These are phyloP conservation scores for Fraxinus paxiana DNA, from an alignment of 305 asterid species.

Conservation along the genomic window DNA sequence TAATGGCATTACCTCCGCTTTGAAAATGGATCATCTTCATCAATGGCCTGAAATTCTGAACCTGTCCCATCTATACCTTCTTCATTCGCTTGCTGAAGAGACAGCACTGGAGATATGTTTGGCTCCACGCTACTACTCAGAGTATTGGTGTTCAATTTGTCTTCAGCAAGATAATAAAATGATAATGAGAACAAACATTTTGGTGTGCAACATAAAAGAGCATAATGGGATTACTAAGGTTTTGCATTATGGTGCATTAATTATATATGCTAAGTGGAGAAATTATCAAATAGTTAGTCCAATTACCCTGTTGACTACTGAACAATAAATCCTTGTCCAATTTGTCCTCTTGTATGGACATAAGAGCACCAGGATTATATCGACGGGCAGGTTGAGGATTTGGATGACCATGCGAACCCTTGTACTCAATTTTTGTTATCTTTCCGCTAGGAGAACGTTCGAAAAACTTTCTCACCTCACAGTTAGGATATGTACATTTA, in stretches of 20 bases:
- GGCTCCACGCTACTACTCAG: constrained; percentile 43
- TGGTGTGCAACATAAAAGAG: constrained; percentile 17
- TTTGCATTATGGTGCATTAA: constrained; percentile 1
- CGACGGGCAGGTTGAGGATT: constrained; percentile 87
- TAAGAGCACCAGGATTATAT: constrained; percentile 66
- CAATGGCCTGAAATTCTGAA: constrained; percentile 47
- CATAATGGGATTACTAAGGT: constrained; percentile 13
- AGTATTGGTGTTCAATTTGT: constrained; percentile 40
- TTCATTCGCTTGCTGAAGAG: constrained; percentile 68
- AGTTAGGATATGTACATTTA: constrained; percentile 89
- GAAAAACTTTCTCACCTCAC: constrained; percentile 91
- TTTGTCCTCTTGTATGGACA: constrained; percentile 74
- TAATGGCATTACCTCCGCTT: constrained; percentile 61
- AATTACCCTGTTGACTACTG: constrained; percentile 71
- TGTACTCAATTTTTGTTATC: constrained; percentile 84
- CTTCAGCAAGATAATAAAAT: constrained; percentile 39
- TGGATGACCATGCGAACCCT: constrained; percentile 95
- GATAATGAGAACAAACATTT: constrained; percentile 4
- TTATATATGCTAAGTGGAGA: background rate
- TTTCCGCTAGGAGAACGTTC: constrained; percentile 93
- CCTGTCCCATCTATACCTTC: constrained; percentile 58
- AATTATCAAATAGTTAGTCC: constrained; percentile 13
- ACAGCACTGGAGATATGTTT: constrained; percentile 46
- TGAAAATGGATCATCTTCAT: constrained; percentile 67
- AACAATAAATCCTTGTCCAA: constrained; percentile 43